Conservation (phyloP, 2,329 filamentous ascomycete species). For the Biscogniauxia sp. region DNA sequence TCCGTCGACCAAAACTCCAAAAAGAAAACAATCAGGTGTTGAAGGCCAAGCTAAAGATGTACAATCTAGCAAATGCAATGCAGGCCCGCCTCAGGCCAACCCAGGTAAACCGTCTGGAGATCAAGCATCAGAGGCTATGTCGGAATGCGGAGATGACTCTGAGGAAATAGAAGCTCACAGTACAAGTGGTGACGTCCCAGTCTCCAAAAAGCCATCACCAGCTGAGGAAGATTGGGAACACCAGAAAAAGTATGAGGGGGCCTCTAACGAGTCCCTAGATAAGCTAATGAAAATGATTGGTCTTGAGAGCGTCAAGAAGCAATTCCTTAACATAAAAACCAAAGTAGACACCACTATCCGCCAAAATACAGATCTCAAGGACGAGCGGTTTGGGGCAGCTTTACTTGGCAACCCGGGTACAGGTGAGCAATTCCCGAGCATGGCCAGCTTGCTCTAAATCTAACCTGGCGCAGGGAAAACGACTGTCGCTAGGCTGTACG, state of each 20-base stretch:
- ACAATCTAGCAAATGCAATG: not conserved
- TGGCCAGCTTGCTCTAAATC: not conserved
- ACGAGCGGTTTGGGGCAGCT: constrained; percentile 51
- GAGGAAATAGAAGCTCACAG: constrained; percentile 3
- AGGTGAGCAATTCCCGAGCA: constrained; percentile 37
- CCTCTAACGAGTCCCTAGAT: constrained; percentile 49
- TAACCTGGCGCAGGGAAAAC: constrained; percentile 58
- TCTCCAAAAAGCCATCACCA: constrained; percentile 5
- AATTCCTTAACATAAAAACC: constrained; percentile 54
- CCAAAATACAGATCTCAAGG: constrained; percentile 47
- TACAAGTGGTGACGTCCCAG: not conserved
- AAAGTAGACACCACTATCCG: constrained; percentile 52
- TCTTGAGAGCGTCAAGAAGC: constrained; percentile 56
- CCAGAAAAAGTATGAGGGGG: constrained; percentile 49
- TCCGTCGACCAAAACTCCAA: not conserved
- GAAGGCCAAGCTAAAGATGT: not conserved
- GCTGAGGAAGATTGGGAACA: constrained; percentile 49
- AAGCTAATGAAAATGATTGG: constrained; percentile 58
- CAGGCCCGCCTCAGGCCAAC: not conserved
- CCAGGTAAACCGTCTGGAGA: not conserved
- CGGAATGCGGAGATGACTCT: not conserved
- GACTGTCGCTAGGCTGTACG: constrained; percentile 70
- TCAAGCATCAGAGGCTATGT: not conserved
- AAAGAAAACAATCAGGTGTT: not conserved
- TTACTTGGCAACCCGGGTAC: constrained; percentile 64